Evolutionary conservation across 2,329 filamentous ascomycete species (phyloP), one percentile per base, ranked within the genome.

Genomic region (Plenodomus tracheiphilus): DNA sequence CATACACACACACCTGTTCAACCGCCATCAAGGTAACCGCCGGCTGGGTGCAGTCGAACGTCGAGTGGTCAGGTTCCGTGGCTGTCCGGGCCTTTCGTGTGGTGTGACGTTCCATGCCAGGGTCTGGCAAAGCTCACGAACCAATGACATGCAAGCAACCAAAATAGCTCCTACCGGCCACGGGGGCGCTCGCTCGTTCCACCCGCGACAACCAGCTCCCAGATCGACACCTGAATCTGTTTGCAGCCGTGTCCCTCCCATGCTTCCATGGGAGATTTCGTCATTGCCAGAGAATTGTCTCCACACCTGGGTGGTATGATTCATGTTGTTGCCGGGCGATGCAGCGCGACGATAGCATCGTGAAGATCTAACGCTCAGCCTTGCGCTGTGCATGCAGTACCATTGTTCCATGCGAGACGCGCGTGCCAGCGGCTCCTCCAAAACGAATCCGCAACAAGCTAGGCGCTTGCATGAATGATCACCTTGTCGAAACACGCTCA

Each of bases 401-500:
- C 11, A 15, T 10, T 4, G 13, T 32, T 8, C 28, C 28, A 32
- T 32, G 28, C 22, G 22, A 25, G 22, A 25, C 22, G 6, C 11
- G 28, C 28, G 16, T 17, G 7, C 32, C 2, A 20, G 20, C 28
- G 28, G 9, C 13, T 32, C 28, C 9, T 11, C 4, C 28, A 11
- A 66, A 66, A 65, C 59, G 55, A 50, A 41, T 40, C 52, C 62
- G 58, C 45, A 51, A 61, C 60, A 49, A 41, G 56, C 61, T 55
- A 64, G 60, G 56, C 41, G 10, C 32, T 39, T 43, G 64, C 65
- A 70, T 70, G 47, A 59, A 60, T 32, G 16, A 48, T 55, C 56
- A 48, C 51, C 44, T 59, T 49, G 45, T 59, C 57, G 53, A 63
- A 64, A 60, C 64, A 61, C 53, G 48, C 52, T 59, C 59, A 58